Base-by-base conservation (phyloP, 148 eudicot genomes). In the Amaranthus cruentus region DNA sequence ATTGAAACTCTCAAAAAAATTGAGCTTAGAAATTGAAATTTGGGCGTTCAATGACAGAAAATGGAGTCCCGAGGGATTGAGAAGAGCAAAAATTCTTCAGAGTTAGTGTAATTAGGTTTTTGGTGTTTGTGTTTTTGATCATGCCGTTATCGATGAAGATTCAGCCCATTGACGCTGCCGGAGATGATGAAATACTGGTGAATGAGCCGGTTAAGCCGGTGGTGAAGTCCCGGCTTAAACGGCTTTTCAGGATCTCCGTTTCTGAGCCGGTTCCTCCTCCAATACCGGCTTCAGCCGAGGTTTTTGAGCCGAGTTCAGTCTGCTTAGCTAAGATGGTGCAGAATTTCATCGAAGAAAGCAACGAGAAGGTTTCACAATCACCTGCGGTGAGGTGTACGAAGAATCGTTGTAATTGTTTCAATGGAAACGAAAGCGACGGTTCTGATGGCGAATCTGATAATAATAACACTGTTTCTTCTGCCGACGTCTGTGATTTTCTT, bases 261-360 rank as follows among this genome's bases (percentile, higher is more conserved):
- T 72, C 72, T 43, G 91, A 83, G 83, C 69, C 68, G 66, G 28
- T 55, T 0, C 18, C 28, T 9, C 21, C 60, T 44, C 44, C 71
- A 73, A 67, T 57, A 79, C 83, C 15, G 84, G 73, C 43, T 58
- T 66, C 21, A 73, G 74, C 61, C 14, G 77, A 62, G 69, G 75
- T 82, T 66, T 87, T 84, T 14, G 98, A 94, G 72, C 98, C 98
- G 70, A 87, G 91, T 74, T 91, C 97, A 12, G 81, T 94, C 14
- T 94, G 98, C 61, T 79, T 94, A 52, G 93, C 87, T 10, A 91
- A 90, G 28, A 91, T 94, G 97, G 98, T 94, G 18, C 84, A 86
- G 87, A 94, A 86, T 83, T 94, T 89, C 71, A 84, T 94, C 4
- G 97, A 94, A 62, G 93, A 91, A 52, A 84, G 77, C 61, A 85